Evolutionary conservation across 257 asterid species (phyloP), one percentile per base, ranked within the genome.

Genomic region (Parsonsia alboflavescens): DNA sequence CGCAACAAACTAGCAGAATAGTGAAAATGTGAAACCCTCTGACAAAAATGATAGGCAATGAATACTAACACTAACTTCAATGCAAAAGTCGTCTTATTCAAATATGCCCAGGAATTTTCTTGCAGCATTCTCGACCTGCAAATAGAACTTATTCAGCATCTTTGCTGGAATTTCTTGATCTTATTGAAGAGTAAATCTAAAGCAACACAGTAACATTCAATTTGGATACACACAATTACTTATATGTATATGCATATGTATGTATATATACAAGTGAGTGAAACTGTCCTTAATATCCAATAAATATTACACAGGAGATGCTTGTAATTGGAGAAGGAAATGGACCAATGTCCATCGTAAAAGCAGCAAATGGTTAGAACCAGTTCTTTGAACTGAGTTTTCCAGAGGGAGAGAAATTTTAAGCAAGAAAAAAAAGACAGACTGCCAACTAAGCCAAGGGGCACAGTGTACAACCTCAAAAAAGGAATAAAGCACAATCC

Each of bases 81-180:
- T 46, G 19, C 67, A 44, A 68, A 42, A 72, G 52, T 48, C 72
- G 45, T 68, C 78, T 79, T 71, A 46, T 71, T 88, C 88, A 88
- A 74, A 88, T 85, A 75, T 59, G 41, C 80, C 67, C 86, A 75
- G 85, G 75, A 80, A 79, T 80, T 67, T 84, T 79, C 80, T 80
- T 68, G 81, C 64, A 74, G 57, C 81, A 73, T 76, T 83, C 61
- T 81, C 90, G 17, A 77, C 92, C 96, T 91, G 94, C 82, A 84
- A 83, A 84, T 68, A 68, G 50, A 76, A 72, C 73, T 64, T 39
- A 21, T 41, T 78, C 66, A 59, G 66, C 66, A 26, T 26, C 21
- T 59, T 59, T 24, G 12, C 17, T 28, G 30, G 65, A 17, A 30
- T 19, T 19, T 7, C 22, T 56, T 56, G 11, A 56, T 21, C 62